Base-by-base conservation (phyloP, 108 stramenopile genomes). In the Discostella stelligeroides region DNA sequence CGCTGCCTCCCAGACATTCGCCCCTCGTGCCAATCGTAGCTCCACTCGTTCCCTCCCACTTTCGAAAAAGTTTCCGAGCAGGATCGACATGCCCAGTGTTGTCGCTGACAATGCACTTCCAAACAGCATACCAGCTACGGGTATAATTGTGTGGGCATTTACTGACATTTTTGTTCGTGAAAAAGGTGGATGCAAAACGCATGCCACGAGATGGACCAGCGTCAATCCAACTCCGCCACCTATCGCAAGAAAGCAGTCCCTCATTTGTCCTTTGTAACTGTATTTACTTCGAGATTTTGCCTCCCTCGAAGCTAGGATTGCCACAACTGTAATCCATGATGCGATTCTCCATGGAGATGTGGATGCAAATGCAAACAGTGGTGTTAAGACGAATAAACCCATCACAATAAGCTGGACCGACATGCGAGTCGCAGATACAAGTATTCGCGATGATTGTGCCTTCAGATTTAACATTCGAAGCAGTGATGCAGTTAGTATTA, bases 111-210 rank as follows among this genome's bases (percentile, higher is more conserved):
- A 45, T 0, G 72, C 65, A 25, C 70, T 73, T 11, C 84, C 79
- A 29, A 85, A 67, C 7, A 85, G 30, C 84, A 85, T 85, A 42
- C 84, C 82, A 11, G 82, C 65, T 39, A 82, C 76, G n/a, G 84
- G 79, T 29, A 85, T 58, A 51, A 83, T 40, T 37, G 75, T 79
- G 29, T 73, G 59, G 17, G 84, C 80, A 28, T 60, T 56, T 25
- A n/a, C 27, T 18, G 8, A 21, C 37, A 9, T 34, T 43, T 61
- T 50, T 2, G 46, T 30, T 17, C 14, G n/a, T 9, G 48, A n/a
- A 38, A 47, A 63, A 7, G 45, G 46, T 11, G 82, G 73, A 15
- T 9, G 56, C n/a, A 80, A 51, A 39, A 70, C 70, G 17, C 45
- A 62, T 7, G 28, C 7, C 24, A 70, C 49, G 39, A 70, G 70